phyloP scores from a whole-genome alignment of 371 early-diverging fungal genomes.

The Syncephalastrum monosporum region DNA sequence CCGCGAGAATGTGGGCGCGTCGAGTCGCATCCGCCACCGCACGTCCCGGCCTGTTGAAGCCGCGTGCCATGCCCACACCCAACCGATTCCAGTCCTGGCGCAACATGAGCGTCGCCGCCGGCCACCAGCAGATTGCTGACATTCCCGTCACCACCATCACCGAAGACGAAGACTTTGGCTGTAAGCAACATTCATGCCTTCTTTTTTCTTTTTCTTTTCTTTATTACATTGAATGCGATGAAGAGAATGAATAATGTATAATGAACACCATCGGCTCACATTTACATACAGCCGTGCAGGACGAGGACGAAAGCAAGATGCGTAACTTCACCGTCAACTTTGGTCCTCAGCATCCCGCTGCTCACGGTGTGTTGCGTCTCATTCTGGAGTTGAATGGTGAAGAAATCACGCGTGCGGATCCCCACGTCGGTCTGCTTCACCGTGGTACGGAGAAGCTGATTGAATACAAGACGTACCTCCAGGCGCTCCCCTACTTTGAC shows the following conservation, averaged over 20 bases:
- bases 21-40: constrained; percentile 35
- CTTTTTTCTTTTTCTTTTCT: too few relatives aligned
- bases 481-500: constrained; percentile 98
- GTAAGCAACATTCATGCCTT: constrained; percentile 21
- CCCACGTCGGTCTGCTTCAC: constrained; percentile 96
- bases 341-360: constrained; percentile 99
- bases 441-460: constrained; percentile 98
- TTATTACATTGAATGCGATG: too few relatives aligned
- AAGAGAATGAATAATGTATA: too few relatives aligned
- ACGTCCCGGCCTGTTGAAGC: constrained; percentile 17
- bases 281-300: constrained; percentile 30
- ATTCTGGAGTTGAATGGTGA: constrained; percentile 95
- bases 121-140: constrained; percentile 22
- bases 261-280: not conserved
- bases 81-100: constrained; percentile 34
- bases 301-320: constrained; percentile 58
- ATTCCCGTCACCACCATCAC: constrained; percentile 39
- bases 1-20: constrained; percentile 50
- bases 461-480: constrained; percentile 95
- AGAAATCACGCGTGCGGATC: constrained; percentile 91
- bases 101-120: constrained; percentile 38
- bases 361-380: constrained; percentile 98
- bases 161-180: constrained; percentile 42
- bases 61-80: constrained; percentile 8
- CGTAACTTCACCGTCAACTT: constrained; percentile 94